phyloP scores from a whole-genome alignment of 2,329 filamentous ascomycete species.

The Aspergillus ochraceus region DNA sequence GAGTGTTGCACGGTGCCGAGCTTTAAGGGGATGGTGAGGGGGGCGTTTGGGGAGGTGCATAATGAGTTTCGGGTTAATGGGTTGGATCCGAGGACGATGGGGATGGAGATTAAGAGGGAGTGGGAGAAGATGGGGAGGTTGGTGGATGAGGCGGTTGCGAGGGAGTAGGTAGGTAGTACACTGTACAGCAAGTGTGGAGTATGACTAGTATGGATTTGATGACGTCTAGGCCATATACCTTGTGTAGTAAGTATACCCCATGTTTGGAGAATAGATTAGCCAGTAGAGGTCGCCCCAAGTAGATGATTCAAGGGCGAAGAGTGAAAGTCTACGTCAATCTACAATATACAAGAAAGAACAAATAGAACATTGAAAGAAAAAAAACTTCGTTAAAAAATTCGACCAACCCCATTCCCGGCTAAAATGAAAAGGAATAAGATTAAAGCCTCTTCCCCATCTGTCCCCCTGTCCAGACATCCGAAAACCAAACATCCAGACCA shows the following conservation, averaged over 20 bases:
- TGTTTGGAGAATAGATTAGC: too few species aligned
- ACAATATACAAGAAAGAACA: neutral
- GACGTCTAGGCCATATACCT: too few species aligned
- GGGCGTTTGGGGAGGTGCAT: constrained; percentile 28
- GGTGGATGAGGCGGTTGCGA: constrained; percentile 26
- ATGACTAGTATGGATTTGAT: neutral
- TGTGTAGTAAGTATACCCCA: too few species aligned
- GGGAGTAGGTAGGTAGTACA: constrained; percentile 10
- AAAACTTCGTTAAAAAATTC: constrained; percentile 26
- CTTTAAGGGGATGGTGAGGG: constrained; percentile 28
- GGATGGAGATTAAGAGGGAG: constrained; percentile 36
- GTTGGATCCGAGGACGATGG: constrained; percentile 25
- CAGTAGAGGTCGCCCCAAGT: neutral
- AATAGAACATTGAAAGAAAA: neutral
- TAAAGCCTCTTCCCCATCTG: constrained; percentile 6
- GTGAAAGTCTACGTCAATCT: neutral
- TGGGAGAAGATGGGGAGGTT: constrained; percentile 51
- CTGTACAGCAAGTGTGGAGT: neutral
- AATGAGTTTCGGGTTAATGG: constrained; percentile 27
- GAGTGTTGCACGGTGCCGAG: constrained; percentile 31
- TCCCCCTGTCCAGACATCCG: constrained; percentile 5
- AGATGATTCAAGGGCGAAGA: neutral
- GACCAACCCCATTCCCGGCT: constrained; percentile 16
- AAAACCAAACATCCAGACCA: neutral
- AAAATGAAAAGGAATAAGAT: constrained; percentile 15